Conservation (phyloP, 2,329 filamentous ascomycete species). For the Aureobasidium sp. region DNA sequence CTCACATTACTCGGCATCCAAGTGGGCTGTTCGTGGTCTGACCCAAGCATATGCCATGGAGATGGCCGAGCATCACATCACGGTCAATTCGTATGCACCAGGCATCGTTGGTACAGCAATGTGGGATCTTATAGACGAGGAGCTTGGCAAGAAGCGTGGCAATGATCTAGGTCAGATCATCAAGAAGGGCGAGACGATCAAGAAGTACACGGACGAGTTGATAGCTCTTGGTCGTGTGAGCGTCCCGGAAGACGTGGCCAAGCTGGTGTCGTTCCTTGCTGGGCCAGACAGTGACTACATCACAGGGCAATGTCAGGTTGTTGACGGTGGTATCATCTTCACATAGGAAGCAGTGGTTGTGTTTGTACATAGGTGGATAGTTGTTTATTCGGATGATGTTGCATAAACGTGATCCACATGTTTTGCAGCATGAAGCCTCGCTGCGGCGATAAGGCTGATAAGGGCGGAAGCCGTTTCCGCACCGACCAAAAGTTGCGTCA, state of each 20-base stretch:
- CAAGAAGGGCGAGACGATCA: conserved; percentile 35
- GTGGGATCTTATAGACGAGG: conserved; percentile 59
- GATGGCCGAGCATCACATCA: conserved; percentile 56
- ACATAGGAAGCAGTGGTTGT: conserved; percentile 13
- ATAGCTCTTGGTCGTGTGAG: conserved; percentile 52
- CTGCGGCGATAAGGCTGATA: not conserved
- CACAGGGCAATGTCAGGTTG: conserved; percentile 57
- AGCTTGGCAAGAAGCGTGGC: conserved; percentile 45
- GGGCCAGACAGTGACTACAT: conserved; percentile 54
- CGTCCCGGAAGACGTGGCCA: conserved; percentile 55
- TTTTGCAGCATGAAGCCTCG: not conserved
- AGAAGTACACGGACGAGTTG: conserved; percentile 45
- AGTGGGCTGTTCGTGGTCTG: conserved; percentile 59
- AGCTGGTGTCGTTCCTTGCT: conserved; percentile 54
- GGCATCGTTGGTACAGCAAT: conserved; percentile 60
- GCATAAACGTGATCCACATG: not conserved
- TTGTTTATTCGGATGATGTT: not conserved
- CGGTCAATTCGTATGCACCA: conserved; percentile 58
- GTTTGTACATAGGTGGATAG: not conserved
- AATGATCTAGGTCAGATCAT: conserved; percentile 42
- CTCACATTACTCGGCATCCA: conserved; percentile 55
- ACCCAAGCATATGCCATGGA: conserved; percentile 61
- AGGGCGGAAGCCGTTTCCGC: not conserved
- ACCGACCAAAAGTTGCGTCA: conserved; percentile 1
- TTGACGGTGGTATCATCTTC: conserved; percentile 33